Conservation (phyloP, 2,329 filamentous ascomycete genomes). For the Dothidotthia symphoricarpi region DNA sequence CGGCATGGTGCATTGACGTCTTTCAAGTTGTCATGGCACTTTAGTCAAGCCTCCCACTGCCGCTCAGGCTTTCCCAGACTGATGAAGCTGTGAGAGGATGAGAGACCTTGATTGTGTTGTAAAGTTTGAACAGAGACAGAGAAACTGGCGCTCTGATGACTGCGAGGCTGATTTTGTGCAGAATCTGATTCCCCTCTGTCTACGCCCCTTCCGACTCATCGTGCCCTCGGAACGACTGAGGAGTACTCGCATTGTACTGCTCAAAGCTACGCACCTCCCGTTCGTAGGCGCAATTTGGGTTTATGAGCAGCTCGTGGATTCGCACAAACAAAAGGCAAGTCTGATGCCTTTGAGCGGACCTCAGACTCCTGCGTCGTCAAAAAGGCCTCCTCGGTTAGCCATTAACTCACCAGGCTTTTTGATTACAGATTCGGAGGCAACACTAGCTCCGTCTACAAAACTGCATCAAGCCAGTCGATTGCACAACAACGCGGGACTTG, state of each 20-base stretch:
- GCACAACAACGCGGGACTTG: conserved; percentile 22
- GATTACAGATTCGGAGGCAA: conserved; percentile 25
- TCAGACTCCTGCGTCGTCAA: conserved; percentile 27
- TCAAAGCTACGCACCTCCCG: conserved; percentile 62
- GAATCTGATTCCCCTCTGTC: conserved; percentile 72
- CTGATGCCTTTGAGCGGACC: conserved; percentile 35
- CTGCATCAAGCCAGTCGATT: conserved; percentile 18
- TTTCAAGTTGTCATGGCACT: conserved; percentile 8
- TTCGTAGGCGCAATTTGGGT: conserved; percentile 66
- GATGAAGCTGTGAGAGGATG: conserved; percentile 1
- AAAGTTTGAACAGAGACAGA: too few species aligned
- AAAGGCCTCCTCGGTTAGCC: conserved; percentile 29
- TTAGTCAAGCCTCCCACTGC: conserved; percentile 20
- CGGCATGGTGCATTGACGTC: conserved; percentile 3
- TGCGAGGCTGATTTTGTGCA: conserved; percentile 39
- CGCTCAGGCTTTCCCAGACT: conserved; percentile 28
- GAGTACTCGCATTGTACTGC: conserved; percentile 56
- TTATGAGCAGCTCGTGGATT: conserved; percentile 56
- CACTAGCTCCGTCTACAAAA: neutral
- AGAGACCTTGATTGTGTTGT: neutral
- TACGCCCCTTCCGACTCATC: conserved; percentile 70
- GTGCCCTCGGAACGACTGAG: conserved; percentile 65
- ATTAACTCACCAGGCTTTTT: conserved; percentile 35
- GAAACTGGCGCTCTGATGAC: conserved; percentile 1
- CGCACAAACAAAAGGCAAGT: conserved; percentile 19